These are phyloP conservation scores for Coleophoma eucalyptorum DNA, from an alignment of 2,329 filamentous ascomycete genomes.

Conservation along the genomic window DNA sequence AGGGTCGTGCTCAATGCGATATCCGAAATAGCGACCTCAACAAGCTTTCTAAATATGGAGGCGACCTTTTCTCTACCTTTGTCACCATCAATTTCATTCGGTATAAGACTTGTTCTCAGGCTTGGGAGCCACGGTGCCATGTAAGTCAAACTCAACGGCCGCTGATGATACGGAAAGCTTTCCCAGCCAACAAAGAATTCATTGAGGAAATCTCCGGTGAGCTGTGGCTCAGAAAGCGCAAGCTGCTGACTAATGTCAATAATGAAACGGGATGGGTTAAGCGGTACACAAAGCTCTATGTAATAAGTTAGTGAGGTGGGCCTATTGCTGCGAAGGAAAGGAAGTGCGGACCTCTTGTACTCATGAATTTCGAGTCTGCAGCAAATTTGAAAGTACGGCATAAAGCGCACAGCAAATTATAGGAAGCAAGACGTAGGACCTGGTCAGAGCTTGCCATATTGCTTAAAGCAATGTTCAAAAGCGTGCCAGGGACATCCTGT, in stretches of 20 bases:
- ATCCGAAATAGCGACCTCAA: conserved; percentile 61
- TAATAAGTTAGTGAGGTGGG: conserved; percentile 3
- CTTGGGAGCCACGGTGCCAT: conserved; percentile 67
- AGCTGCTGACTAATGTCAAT: conserved; percentile 62
- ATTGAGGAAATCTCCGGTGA: conserved; percentile 67
- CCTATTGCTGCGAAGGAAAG: not conserved
- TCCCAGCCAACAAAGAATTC: conserved; percentile 73
- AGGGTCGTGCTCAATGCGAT: conserved; percentile 54
- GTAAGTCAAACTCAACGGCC: conserved; percentile 62
- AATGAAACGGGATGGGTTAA: conserved; percentile 61
- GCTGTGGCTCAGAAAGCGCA: conserved; percentile 59
- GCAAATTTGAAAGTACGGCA: conserved; percentile 67
- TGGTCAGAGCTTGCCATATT: conserved; percentile 62
- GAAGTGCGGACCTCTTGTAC: conserved; percentile 48
- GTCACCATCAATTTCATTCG: conserved; percentile 58
- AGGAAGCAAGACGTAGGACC: conserved; percentile 57
- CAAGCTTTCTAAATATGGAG: conserved; percentile 59
- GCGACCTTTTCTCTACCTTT: conserved; percentile 64
- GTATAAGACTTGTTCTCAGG: conserved; percentile 54
- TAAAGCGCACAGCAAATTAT: conserved; percentile 63
- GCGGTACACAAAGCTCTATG: conserved; percentile 57
- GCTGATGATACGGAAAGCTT: conserved; percentile 63
- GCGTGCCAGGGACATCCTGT: conserved; percentile 66
- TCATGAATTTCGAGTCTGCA: conserved; percentile 56
- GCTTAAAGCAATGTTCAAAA: conserved; percentile 63